Percentiles rank a stretch among this genome's conserved stretches.
phyloP scores from a whole-genome alignment of 1,284 basidiomycete genomes.

The Tilletia walkeri region DNA sequence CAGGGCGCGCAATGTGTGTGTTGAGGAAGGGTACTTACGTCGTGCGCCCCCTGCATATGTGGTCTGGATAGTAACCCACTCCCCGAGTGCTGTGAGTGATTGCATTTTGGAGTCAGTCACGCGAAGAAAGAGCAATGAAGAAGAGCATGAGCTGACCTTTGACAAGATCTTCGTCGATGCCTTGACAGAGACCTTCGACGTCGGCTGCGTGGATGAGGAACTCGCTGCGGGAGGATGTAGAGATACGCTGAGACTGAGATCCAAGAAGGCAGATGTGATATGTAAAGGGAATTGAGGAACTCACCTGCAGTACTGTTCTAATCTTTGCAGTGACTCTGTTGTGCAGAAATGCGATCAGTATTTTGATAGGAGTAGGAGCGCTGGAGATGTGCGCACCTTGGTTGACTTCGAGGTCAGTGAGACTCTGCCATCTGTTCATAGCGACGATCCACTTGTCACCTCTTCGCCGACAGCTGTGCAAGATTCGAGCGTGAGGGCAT shows the following conservation, averaged over 20 bases:
- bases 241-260: constrained; percentile 13
- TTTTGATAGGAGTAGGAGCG: too few relatives aligned
- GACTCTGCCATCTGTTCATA: constrained; percentile 98
- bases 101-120: not conserved
- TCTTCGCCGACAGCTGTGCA: constrained; percentile 73
- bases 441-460: constrained; percentile 85
- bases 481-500: too few relatives aligned
- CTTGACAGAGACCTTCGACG: constrained; percentile 94
- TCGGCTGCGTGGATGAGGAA: constrained; percentile 96
- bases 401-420: constrained; percentile 89
- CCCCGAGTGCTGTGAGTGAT: constrained; percentile 69
- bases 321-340: not conserved
- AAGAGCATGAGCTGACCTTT: constrained; percentile 62
- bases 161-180: constrained; percentile 89
- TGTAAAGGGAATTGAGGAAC: not conserved
- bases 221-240: constrained; percentile 64
- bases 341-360: not conserved
- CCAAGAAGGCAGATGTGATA: constrained; percentile 4
- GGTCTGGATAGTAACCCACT: constrained; percentile 86
- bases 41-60: constrained; percentile 97
- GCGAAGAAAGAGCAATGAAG: not conserved
- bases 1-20: constrained; percentile 20
- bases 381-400: constrained; percentile 61
- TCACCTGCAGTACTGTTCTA: constrained; percentile 18
- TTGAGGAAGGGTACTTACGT: constrained; percentile 60